These are phyloP conservation scores for Candida corydali DNA, from an alignment of 805 yeast species.

Conservation along the genomic window DNA sequence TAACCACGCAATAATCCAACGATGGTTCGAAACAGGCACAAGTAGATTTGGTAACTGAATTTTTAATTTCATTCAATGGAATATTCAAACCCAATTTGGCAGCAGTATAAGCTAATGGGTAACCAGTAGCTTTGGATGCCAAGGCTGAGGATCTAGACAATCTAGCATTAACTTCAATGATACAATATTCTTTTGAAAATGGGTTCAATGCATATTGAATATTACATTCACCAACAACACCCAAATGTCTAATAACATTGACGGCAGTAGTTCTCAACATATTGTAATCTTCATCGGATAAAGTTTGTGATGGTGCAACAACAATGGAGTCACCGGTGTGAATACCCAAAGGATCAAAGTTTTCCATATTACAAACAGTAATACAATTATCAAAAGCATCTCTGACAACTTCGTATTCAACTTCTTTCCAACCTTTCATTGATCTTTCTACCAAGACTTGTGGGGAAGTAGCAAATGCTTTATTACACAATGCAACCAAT, in stretches of 20 bases:
- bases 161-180: slow-evolving; percentile 97
- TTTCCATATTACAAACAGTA: slow-evolving; percentile 99
- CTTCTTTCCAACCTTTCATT: slow-evolving; percentile 99
- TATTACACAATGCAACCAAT: slow-evolving; percentile 76
- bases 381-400: slow-evolving; percentile 97
- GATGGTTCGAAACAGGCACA: slow-evolving; percentile 98
- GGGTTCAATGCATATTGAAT: slow-evolving; percentile 96
- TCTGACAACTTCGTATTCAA: slow-evolving; percentile 97
- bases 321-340: slow-evolving; percentile 99
- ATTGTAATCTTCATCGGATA: slow-evolving; percentile 94
- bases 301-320: slow-evolving; percentile 97
- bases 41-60: slow-evolving; percentile 90
- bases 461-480: slow-evolving; percentile 93
- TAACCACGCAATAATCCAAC: slow-evolving; percentile 91
- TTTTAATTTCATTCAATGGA: slow-evolving; percentile 85
- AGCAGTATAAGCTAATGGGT: slow-evolving; percentile 96
- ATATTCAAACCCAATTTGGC: slow-evolving; percentile 93
- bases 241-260: slow-evolving; percentile 92
- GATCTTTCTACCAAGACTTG: slow-evolving; percentile 94
- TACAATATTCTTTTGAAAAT: slow-evolving; percentile 88
- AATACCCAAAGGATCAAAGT: slow-evolving; percentile 96
- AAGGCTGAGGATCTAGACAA: slow-evolving; percentile 97
- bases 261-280: slow-evolving; percentile 98
- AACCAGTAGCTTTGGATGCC: slow-evolving; percentile 98
- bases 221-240: slow-evolving; percentile 99